Evolutionary conservation across 1,284 basidiomycete genomes (phyloP).

Genomic region (Sanghuangporus weigelae): DNA sequence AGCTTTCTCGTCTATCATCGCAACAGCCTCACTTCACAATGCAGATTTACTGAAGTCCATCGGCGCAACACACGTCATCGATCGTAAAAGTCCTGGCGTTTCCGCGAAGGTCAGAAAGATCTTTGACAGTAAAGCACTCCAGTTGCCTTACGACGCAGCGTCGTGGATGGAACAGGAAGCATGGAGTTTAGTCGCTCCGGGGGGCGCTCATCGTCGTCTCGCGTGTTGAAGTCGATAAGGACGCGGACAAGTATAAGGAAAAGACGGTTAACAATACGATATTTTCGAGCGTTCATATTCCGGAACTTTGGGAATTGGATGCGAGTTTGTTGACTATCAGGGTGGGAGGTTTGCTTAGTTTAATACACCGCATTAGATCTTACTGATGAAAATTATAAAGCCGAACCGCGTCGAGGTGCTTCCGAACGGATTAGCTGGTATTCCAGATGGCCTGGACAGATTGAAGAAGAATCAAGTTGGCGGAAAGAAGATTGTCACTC

Average conservation of each 20-base stretch:
- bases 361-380: background rate
- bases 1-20: conserved; percentile 45
- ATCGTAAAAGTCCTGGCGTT: conserved; percentile 32
- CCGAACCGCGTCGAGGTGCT: conserved; percentile 40
- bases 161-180: conserved; percentile 13
- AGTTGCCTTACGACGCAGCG: conserved; percentile 36
- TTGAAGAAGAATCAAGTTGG: conserved; percentile 39
- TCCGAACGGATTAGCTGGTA: conserved; percentile 40
- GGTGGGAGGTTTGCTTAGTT: background rate
- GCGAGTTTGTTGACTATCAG: conserved; percentile 8
- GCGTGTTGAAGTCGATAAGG: background rate
- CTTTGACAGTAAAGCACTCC: conserved; percentile 29
- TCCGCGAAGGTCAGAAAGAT: conserved; percentile 26
- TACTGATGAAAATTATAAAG: conserved; percentile 20
- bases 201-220: conserved; percentile 17
- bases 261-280: conserved; percentile 1
- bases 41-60: conserved; percentile 37
- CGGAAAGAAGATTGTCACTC: conserved; percentile 43
- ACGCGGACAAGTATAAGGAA: background rate
- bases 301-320: background rate
- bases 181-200: conserved; percentile 19
- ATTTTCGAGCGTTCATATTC: background rate
- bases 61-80: conserved; percentile 50
- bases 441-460: conserved; percentile 38
- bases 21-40: conserved; percentile 45